Percentiles rank a stretch among this genome's conserved stretches.
These are phyloP conservation scores for Panicum virgatum DNA, from an alignment of 202 grass and related monocot species.

Conservation along the genomic window DNA sequence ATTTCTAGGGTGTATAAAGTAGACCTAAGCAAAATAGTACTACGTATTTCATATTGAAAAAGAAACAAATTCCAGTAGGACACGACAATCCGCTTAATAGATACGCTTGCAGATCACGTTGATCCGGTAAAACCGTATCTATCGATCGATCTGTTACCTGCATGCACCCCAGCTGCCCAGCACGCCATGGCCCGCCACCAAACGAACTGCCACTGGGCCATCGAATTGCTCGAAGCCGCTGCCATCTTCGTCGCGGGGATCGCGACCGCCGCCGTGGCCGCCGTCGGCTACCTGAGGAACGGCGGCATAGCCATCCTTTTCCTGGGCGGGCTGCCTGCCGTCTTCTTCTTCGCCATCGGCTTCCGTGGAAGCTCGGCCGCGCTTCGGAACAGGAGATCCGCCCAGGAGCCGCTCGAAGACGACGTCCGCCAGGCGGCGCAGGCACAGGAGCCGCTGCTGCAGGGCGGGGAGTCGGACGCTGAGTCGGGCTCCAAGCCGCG, in stretches of 20 bases:
- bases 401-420: too few relatives aligned
- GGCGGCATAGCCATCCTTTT: neutral
- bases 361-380: neutral
- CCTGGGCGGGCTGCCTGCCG: neutral
- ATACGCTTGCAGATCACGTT: too few relatives aligned
- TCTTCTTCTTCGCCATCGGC: neutral
- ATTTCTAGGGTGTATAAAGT: too few relatives aligned
- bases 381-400: conserved; percentile 4
- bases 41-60: too few relatives aligned
- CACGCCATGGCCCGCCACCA: conserved; percentile 3
- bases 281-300: neutral
- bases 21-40: too few relatives aligned
- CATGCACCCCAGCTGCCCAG: neutral
- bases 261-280: neutral
- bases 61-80: too few relatives aligned
- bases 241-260: conserved; percentile 2
- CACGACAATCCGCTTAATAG: too few relatives aligned
- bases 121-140: neutral
- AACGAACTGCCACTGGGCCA: neutral
- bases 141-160: neutral
- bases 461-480: too few relatives aligned
- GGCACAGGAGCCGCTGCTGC: too few relatives aligned
- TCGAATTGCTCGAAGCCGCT: neutral
- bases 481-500: too few relatives aligned
- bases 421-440: too few relatives aligned